These are phyloP conservation scores for Gynostemma pentaphyllum DNA, from an alignment of 306 rosid species.

Conservation along the genomic window DNA sequence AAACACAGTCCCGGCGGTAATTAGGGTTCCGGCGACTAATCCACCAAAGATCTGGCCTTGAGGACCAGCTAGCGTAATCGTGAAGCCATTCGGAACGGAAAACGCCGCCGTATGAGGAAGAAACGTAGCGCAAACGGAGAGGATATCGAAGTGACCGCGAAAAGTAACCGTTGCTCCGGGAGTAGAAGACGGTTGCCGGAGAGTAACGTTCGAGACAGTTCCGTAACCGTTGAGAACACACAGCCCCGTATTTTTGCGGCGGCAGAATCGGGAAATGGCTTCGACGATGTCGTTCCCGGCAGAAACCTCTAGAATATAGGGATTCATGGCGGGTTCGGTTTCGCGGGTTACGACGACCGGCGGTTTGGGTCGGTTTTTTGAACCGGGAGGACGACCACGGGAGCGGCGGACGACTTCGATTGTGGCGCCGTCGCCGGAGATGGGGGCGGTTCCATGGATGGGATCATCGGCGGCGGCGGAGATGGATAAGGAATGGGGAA, in stretches of 20 bases:
- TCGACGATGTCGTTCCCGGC: constrained; percentile 80
- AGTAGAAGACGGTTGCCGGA: constrained; percentile 70
- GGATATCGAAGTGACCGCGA: constrained; percentile 85
- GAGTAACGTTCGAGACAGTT: constrained; percentile 61
- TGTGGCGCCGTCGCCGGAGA: constrained; percentile 49
- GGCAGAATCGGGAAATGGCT: constrained; percentile 53
- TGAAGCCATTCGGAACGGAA: constrained; percentile 38
- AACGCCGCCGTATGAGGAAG: constrained; percentile 22
- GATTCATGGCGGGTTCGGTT: constrained; percentile 71
- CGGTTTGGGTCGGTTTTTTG: constrained; percentile 78
- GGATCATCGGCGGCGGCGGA: constrained; percentile 38
- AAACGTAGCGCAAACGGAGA: constrained; percentile 71
- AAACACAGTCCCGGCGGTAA: constrained; percentile 70
- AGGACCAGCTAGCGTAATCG: constrained; percentile 82
- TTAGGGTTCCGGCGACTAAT: constrained; percentile 39
- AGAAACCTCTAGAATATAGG: constrained; percentile 71
- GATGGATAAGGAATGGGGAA: constrained; percentile 38
- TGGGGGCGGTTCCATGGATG: constrained; percentile 21
- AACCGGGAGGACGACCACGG: constrained; percentile 88
- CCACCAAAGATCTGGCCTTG: constrained; percentile 98
- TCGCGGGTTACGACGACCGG: constrained; percentile 56
- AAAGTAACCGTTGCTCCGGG: constrained; percentile 71
- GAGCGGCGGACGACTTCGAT: constrained; percentile 71
- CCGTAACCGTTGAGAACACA: constrained; percentile 71
- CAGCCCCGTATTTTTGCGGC: constrained; percentile 52